Evolutionary conservation across 106 monocot genomes (phyloP).

Genomic region (Dioscorea alata): DNA sequence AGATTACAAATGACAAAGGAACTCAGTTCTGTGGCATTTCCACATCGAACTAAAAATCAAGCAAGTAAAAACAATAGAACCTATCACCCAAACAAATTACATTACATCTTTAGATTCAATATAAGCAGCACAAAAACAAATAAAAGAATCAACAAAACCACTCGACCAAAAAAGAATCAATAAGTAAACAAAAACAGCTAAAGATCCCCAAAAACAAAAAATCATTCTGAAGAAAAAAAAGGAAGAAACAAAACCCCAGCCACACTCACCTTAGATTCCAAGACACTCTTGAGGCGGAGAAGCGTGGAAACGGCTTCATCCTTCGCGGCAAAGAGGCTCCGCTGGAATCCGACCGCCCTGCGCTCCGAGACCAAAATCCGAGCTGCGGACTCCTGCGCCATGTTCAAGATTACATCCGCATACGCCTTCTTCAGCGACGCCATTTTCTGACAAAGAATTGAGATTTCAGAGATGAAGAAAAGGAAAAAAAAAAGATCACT

Average conservation of each 20-base stretch:
- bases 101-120: no score
- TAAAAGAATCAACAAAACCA: no score
- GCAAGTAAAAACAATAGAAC: no score
- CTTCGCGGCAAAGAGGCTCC: conserved; percentile 25
- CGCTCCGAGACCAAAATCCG: conserved; percentile 52
- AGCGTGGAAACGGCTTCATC: conserved; percentile 45
- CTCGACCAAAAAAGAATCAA: no score
- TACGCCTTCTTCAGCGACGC: conserved; percentile 52
- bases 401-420: conserved; percentile 61
- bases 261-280: conserved; percentile 55
- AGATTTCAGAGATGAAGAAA: background rate
- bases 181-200: no score
- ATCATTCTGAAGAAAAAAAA: background rate
- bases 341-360: conserved; percentile 25
- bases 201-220: background rate
- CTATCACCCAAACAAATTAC: no score
- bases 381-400: conserved; percentile 53
- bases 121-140: no score
- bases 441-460: conserved; percentile 34
- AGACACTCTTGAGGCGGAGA: conserved; percentile 46
- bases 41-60: no score
- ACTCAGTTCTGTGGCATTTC: no score
- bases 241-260: background rate
- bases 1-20: no score
- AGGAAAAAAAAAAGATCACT: background rate